Conservation (phyloP, 2,329 filamentous ascomycete genomes). For the Colletotrichum sidae region DNA sequence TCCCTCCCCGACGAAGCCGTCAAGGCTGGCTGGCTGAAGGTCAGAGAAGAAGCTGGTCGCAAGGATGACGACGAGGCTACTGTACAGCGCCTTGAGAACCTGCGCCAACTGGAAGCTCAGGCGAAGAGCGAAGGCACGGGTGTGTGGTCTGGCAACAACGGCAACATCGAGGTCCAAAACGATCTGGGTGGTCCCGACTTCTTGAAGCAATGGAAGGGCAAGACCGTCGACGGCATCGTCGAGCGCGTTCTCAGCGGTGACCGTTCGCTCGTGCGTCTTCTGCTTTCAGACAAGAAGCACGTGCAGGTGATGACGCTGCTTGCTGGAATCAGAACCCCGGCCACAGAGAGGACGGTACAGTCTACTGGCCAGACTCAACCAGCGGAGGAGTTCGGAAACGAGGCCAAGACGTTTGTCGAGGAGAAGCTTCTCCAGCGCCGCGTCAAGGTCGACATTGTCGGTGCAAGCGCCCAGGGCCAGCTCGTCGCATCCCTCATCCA, state of each 20-base stretch:
- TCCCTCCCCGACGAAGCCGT: conserved; percentile 85
- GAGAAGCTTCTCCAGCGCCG: conserved; percentile 85
- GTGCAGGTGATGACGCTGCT: conserved; percentile 88
- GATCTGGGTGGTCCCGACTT: conserved; percentile 85
- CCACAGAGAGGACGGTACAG: conserved; percentile 86
- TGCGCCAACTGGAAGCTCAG: conserved; percentile 80
- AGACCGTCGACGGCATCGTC: conserved; percentile 85
- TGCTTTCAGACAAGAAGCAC: conserved; percentile 86
- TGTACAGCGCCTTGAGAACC: conserved; percentile 77
- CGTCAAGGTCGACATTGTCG: conserved; percentile 85
- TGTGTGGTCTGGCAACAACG: conserved; percentile 76
- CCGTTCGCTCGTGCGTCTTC: conserved; percentile 84
- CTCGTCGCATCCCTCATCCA: conserved; percentile 90
- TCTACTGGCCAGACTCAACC: conserved; percentile 84
- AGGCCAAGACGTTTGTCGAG: conserved; percentile 90
- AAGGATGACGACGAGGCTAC: conserved; percentile 88
- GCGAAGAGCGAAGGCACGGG: conserved; percentile 85
- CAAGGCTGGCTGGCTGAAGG: conserved; percentile 90
- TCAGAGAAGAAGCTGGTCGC: conserved; percentile 92
- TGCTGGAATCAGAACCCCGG: conserved; percentile 88
- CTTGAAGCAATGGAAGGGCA: conserved; percentile 85
- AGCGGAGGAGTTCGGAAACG: conserved; percentile 90
- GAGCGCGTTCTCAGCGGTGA: conserved; percentile 94
- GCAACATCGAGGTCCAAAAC: conserved; percentile 81
- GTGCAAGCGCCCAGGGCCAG: conserved; percentile 89